Base-by-base conservation (phyloP, 2,329 filamentous ascomycete genomes). In the Parafenestella ontariensis region DNA sequence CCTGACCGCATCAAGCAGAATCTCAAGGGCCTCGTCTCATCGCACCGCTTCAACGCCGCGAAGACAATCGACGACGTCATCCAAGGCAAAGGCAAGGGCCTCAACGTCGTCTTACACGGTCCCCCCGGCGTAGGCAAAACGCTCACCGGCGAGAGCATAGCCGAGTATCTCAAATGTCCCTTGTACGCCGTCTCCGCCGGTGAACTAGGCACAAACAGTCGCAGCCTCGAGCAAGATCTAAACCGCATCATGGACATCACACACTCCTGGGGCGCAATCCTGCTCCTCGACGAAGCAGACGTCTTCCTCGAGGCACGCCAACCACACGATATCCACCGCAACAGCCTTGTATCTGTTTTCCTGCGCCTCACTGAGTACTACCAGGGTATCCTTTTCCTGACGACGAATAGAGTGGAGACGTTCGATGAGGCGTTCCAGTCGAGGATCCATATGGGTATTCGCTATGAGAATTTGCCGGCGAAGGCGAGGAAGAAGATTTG, bases 351-450 rank as follows among this genome's bases (percentile, higher is more conserved):
- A 47, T 91, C 88, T 72, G 91, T 96, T 66, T 96, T 96, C 80
- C 79, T 96, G 2, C 87, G 92, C 0, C 82, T 94, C 52, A 81
- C 96, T 0, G 93, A 97, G 75, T 96, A 96, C 74, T 96, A 96
- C 77, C 90, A 96, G 70, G 92, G 92, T 3, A 96, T 96, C 48
- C 75, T 96, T 4, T 96, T 96, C 79, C 77, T 96, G 23, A 96
- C 92, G 0, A 96, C 92, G 2, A 96, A 96, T 72, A 86, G 92
- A 1, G 91, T 96, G 1, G 85, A 89, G 78, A 93, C 90, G 0
- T 96, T 96, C 67, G 92, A 96, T 65, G 91, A 95, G 58, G 92
- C 92, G 0, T 96, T 96, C 81, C 90, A 95, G 71, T 91, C 87
- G 9, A 86, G 92, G 21, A 96, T 96, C 58, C 91, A 96, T 73